Evolutionary conservation across 257 asterid genomes (phyloP), one percentile per base, ranked within the genome.

Genomic region (Solanum sitiens): DNA sequence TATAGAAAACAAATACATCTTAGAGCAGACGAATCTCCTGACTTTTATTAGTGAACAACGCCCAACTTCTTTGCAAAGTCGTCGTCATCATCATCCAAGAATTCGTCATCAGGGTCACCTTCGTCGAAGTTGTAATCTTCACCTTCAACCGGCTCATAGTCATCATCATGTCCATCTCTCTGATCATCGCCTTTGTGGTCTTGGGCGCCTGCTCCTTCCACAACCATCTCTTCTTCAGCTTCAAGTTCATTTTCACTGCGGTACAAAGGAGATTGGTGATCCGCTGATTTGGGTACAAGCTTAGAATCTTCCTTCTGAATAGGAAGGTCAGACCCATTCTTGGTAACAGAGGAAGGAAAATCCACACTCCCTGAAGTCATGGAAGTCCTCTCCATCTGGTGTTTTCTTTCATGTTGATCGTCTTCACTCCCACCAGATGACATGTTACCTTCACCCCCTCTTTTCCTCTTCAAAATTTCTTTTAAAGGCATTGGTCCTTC

Each of bases 21-120:
- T 21, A 21, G 39, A 37, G 23, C 44, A 61, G 27, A 47, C 5
- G 53, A 53, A 50, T 71, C 18, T 47, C 83, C 30, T 45, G 84
- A n/a, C 39, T 23, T 53, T 44, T 80, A 80, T 47, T 94, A 90
- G 91, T 91, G 92, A 89, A 93, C 80, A 33, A 93, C 96, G 12
- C 98, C 98, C 96, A 96, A 92, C 96, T 96, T 96, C 92, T 95
- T 96, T 18, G 98, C 98, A 87, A 96, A 96, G 85, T 96, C 98
- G 1, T 95, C 96, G 0, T 56, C 93, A 0, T 88, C 95, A 4
- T 93, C 97, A 5, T 92, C 98, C 12, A 89, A 86, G 86, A 91
- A 94, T 75, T 96, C 98, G 8, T 90, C 98, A 16, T 89, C 96
- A 23, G 87, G 88, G 67, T 90, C 92, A 68, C 89, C 96, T 40